A percentile compares a stretch with the other conserved stretches of the same genome.
phyloP scores from a whole-genome alignment of 1,139 yeast genomes.

The Pneumocystis jirovecii region DNA sequence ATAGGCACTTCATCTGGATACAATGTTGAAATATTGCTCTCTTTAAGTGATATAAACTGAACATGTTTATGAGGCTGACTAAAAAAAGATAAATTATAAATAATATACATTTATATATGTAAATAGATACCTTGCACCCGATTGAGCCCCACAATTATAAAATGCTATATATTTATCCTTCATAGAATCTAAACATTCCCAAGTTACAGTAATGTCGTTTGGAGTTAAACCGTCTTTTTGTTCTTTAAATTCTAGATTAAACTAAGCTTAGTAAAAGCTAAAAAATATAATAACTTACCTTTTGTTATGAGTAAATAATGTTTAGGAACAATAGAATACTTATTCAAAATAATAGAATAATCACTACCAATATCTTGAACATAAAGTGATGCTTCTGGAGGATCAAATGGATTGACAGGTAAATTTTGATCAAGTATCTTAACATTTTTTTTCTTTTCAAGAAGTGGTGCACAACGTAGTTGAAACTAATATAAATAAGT shows the following conservation, averaged over 20 bases:
- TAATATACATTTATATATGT: neutral
- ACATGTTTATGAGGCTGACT: constrained; percentile 86
- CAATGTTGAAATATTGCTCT: constrained; percentile 31
- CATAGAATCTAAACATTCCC: constrained; percentile 31
- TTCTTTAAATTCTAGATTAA: constrained; percentile 34
- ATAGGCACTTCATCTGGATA: constrained; percentile 36
- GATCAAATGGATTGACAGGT: constrained; percentile 52
- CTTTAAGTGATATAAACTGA: constrained; percentile 54
- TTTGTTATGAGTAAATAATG: constrained; percentile 71
- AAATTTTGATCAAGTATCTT: neutral
- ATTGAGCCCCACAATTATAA: constrained; percentile 71
- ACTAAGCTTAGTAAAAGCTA: neutral
- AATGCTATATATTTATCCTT: constrained; percentile 48
- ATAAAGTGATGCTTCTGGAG: constrained; percentile 64
- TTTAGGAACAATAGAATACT: constrained; percentile 65
- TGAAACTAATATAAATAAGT: neutral
- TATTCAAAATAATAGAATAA: constrained; percentile 59
- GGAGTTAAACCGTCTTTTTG: constrained; percentile 63
- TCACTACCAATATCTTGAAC: constrained; percentile 42
- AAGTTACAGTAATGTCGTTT: constrained; percentile 46
- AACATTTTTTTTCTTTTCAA: neutral
- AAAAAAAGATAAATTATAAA: neutral
- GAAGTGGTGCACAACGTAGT: neutral
- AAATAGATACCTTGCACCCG: constrained; percentile 44
- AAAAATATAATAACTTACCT: constrained; percentile 13